phyloP scores from a whole-genome alignment of 305 asterid species.

The Solanum chacoense region DNA sequence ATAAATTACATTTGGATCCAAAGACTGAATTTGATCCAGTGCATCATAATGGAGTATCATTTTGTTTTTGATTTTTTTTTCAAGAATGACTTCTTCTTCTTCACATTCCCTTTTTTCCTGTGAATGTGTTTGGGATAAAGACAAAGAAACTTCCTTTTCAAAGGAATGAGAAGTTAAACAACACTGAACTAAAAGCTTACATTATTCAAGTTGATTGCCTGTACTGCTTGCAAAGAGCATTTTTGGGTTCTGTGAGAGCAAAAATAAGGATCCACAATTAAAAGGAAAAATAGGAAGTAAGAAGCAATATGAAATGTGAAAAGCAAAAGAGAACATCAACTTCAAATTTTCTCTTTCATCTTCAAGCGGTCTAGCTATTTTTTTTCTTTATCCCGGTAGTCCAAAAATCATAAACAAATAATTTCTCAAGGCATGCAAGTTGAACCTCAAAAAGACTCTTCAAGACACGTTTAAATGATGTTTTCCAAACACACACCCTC shows the following conservation, averaged over 20 bases:
- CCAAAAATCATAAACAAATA: neutral
- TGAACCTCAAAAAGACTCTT: neutral
- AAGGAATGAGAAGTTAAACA: neutral
- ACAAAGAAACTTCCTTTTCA: neutral
- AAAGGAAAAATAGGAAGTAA: neutral
- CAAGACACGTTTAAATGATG: neutral
- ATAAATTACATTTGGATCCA: no score
- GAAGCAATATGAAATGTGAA: neutral
- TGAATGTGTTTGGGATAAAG: neutral
- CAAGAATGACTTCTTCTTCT: neutral
- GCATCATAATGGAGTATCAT: neutral
- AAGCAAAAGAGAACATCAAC: neutral
- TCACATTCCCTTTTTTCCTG: neutral
- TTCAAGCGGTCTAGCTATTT: neutral
- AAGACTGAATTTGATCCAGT: neutral
- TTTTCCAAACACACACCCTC: neutral
- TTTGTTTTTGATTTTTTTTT: no score
- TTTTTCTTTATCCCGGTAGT: neutral
- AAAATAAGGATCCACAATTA: neutral
- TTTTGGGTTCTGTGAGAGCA: neutral
- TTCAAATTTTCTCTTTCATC: neutral
- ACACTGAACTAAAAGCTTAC: neutral
- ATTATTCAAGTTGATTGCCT: neutral
- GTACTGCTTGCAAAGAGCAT: neutral
- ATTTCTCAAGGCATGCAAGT: neutral